A percentile compares a stretch with the other conserved stretches of the same genome.
These are phyloP conservation scores for Eucalyptus leucophloia DNA, from an alignment of 345 rosid species.

Conservation along the genomic window DNA sequence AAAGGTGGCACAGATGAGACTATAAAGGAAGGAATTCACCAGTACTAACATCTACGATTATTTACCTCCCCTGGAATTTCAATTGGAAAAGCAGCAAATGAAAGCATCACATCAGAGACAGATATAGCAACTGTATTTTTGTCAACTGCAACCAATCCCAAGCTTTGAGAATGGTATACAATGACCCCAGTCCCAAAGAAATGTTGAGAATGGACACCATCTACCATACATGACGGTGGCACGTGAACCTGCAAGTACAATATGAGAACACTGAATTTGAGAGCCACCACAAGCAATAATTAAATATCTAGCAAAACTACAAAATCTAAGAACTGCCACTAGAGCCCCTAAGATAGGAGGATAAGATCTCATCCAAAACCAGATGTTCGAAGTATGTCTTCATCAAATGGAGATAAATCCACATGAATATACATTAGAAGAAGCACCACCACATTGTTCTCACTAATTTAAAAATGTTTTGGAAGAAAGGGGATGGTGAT, in stretches of 20 bases:
- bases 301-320: not conserved
- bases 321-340: not conserved
- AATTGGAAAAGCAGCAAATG: slow-evolving; percentile 92
- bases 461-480: not conserved
- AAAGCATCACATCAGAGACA: slow-evolving; percentile 85
- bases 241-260: slow-evolving; percentile 67
- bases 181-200: slow-evolving; percentile 89
- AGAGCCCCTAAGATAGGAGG: not conserved
- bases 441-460: not conserved
- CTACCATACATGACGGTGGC: slow-evolving; percentile 88
- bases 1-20: slow-evolving; percentile 2
- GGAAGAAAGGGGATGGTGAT: not conserved
- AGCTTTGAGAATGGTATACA: slow-evolving; percentile 66
- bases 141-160: slow-evolving; percentile 96
- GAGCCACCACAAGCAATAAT: not conserved
- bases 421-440: not conserved
- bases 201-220: slow-evolving; percentile 77
- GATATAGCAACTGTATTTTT: slow-evolving; percentile 79
- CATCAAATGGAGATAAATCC: not conserved
- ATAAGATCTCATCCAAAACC: not conserved
- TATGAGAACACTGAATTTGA: not conserved
- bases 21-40: not conserved
- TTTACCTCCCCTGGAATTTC: slow-evolving; percentile 97
- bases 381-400: not conserved
- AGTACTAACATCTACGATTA: not conserved